Percentiles rank a stretch among this genome's conserved stretches.
phyloP scores from a whole-genome alignment of 805 yeast genomes.

The Barnettozyma siamensis region DNA sequence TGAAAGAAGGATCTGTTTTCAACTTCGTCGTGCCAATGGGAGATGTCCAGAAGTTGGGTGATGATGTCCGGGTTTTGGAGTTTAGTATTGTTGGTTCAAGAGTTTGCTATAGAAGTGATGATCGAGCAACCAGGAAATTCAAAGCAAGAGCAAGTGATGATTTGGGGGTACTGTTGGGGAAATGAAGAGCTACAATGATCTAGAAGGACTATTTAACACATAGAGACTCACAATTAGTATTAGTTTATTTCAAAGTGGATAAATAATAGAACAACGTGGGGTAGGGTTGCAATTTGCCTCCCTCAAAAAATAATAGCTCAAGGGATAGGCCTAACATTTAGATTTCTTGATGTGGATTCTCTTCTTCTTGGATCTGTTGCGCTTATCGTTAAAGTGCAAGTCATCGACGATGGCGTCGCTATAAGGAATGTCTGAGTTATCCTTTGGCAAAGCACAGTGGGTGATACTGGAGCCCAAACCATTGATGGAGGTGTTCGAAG shows the following conservation, averaged over 20 bases:
- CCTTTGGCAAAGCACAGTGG: neutral
- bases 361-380: constrained; percentile 19
- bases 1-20: constrained; percentile 65
- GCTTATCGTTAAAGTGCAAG: constrained; percentile 17
- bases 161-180: constrained; percentile 19
- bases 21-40: constrained; percentile 38
- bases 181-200: no score
- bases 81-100: constrained; percentile 77
- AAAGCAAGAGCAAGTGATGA: constrained; percentile 73
- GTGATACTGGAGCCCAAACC: neutral
- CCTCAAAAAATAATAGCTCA: neutral
- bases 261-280: neutral
- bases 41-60: constrained; percentile 10
- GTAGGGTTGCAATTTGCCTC: no score
- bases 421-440: neutral
- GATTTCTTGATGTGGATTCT: constrained; percentile 11
- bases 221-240: no score
- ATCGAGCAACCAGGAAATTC: constrained; percentile 79
- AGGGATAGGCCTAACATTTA: neutral
- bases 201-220: no score
- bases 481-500: neutral
- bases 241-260: neutral
- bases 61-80: constrained; percentile 35
- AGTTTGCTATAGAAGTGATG: constrained; percentile 67
- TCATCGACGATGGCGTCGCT: constrained; percentile 13